A percentile compares a stretch with the other conserved stretches of the same genome.
phyloP scores from a whole-genome alignment of 2,329 filamentous ascomycete genomes.

The Pezicula radicicola region DNA sequence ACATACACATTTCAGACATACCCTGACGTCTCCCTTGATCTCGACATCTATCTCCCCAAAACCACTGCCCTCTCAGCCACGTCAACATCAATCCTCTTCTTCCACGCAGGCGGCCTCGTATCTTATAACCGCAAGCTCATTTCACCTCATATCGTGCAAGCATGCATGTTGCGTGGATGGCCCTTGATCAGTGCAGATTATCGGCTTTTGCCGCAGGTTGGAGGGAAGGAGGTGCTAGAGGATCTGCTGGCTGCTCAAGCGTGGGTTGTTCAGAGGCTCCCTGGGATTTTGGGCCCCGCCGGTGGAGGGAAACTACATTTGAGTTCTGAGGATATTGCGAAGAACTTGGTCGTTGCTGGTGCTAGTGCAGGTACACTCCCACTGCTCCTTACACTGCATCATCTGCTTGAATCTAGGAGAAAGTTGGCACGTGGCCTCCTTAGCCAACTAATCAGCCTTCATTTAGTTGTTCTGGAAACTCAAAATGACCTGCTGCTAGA shows the following conservation, averaged over 20 bases:
- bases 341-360: neutral
- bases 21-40: neutral
- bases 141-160: slow-evolving; percentile 4
- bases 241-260: slow-evolving; percentile 4
- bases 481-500: too few species aligned
- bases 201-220: slow-evolving; percentile 4
- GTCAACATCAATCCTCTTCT: slow-evolving; percentile 3
- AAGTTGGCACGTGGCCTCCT: neutral
- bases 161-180: slow-evolving; percentile 4
- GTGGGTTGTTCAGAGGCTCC: neutral
- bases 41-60: neutral
- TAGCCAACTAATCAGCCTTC: too few species aligned
- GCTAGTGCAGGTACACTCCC: neutral
- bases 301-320: neutral
- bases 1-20: neutral
- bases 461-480: too few species aligned
- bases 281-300: neutral
- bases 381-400: neutral
- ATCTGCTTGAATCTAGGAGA: neutral
- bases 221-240: slow-evolving; percentile 3
- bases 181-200: slow-evolving; percentile 7
- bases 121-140: slow-evolving; percentile 6
- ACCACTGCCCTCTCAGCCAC: neutral
- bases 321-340: neutral
- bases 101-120: slow-evolving; percentile 4